Conservation (phyloP, 148 eudicot species). For the Selenicereus undatus region DNA sequence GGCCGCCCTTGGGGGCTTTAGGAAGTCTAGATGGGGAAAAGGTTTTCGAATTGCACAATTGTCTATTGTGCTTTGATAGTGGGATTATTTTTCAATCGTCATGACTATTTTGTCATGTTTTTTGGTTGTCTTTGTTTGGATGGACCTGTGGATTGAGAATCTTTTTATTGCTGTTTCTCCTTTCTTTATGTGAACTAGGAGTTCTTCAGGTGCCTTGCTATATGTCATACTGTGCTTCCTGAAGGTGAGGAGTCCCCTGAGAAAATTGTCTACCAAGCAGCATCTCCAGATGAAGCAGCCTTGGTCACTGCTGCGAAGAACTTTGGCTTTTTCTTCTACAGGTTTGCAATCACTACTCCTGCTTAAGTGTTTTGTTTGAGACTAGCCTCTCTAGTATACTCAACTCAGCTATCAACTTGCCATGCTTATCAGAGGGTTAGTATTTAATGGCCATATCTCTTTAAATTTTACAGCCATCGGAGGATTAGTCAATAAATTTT, state of each 20-base stretch:
- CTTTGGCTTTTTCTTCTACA: conserved; percentile 98
- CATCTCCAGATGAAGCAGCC: conserved; percentile 99
- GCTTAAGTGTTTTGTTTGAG: neutral
- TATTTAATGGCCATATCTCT: neutral
- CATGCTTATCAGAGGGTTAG: no score
- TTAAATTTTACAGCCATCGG: neutral
- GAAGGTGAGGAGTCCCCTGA: conserved; percentile 98
- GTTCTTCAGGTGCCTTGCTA: conserved; percentile 98
- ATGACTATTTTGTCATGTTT: neutral
- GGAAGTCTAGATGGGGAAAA: neutral
- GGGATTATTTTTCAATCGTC: neutral
- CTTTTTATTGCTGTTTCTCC: neutral
- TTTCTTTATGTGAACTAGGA: conserved; percentile 43
- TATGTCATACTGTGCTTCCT: conserved; percentile 96
- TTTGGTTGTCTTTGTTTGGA: neutral
- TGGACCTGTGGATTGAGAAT: neutral
- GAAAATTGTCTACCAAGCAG: conserved; percentile 86
- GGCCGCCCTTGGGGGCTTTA: neutral
- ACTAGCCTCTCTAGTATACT: no score
- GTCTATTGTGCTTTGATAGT: neutral
- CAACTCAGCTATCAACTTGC: no score
- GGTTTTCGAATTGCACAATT: neutral
- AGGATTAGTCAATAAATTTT: neutral
- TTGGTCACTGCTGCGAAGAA: conserved; percentile 94
- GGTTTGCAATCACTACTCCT: conserved; percentile 32